Evolutionary conservation across 768 basidiomycete species (phyloP), one percentile per base, ranked within the genome.

Genomic region (Dentipellis sp.): DNA sequence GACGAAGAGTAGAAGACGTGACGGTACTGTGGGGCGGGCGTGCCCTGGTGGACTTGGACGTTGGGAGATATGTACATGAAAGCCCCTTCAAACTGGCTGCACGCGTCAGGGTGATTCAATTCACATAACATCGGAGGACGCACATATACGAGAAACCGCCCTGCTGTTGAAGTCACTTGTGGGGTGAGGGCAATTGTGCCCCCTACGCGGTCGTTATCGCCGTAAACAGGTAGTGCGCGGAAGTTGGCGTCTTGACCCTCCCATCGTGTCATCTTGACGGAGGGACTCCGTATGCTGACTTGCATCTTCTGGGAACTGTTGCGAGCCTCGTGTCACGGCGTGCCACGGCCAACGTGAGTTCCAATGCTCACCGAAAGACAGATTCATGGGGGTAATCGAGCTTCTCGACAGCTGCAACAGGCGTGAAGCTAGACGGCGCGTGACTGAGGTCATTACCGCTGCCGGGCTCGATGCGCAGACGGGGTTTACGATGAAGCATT

Each of bases 141-240:
- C 61, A 86, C 86, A 19, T 79, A 73, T 47, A 88, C 71, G 14
- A 75, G 72, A 51, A 88, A 68, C 17, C 75, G 75, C n/a, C 86
- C 86, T 3, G 75, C 74, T 1, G 56, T 56, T 71, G 77, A 50
- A 72, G 69, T 64, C 72, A 80, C 57, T 63, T 75, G 52, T 11
- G 78, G 71, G 61, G 83, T 80, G 1, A 88, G 74, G 16, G 75
- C 72, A 12, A 88, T 75, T 54, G 75, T 79, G 36, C 86, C 86
- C 59, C 75, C 72, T 14, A 88, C 72, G 58, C 73, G 77, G 63
- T 86, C 83, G 48, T 78, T 75, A 52, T 81, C 77, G 36, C 78
- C 75, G 60, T 84, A 88, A 4, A 87, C 81, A 1, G 85, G 76
- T 21, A 63, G 53, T 37, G 69, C 60, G 10, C 64, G 66, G 29